phyloP scores from a whole-genome alignment of 441 rosid species.

The Croton laevigatus region DNA sequence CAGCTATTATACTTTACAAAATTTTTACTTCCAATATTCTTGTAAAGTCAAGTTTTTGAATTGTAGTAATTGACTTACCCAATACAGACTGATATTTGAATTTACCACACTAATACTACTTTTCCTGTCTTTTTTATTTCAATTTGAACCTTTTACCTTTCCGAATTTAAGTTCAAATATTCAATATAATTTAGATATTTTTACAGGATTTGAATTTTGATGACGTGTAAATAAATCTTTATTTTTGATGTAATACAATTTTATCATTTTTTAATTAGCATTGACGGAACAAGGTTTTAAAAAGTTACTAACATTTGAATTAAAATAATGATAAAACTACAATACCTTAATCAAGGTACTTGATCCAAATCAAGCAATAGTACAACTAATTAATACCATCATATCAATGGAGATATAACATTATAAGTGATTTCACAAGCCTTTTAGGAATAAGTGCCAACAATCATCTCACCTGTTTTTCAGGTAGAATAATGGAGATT shows the following conservation, averaged over 20 bases:
- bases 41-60: neutral
- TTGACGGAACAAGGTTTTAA: neutral
- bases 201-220: neutral
- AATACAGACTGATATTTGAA: neutral
- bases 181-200: neutral
- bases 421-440: neutral
- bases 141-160: neutral
- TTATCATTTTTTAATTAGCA: neutral
- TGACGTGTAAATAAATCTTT: neutral
- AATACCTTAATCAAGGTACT: neutral
- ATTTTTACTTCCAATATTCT: neutral
- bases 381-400: no score
- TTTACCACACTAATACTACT: neutral
- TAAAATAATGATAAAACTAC: neutral
- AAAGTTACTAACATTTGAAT: neutral
- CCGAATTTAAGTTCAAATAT: neutral
- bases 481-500: no score
- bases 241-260: neutral
- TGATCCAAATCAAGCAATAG: neutral
- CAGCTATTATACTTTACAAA: neutral
- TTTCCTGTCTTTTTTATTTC: neutral
- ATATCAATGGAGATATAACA: neutral
- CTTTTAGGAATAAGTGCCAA: neutral
- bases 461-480: neutral
- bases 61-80: neutral